These are phyloP conservation scores for Musa itinerans DNA, from an alignment of 176 grass and related monocot genomes.

Conservation along the genomic window DNA sequence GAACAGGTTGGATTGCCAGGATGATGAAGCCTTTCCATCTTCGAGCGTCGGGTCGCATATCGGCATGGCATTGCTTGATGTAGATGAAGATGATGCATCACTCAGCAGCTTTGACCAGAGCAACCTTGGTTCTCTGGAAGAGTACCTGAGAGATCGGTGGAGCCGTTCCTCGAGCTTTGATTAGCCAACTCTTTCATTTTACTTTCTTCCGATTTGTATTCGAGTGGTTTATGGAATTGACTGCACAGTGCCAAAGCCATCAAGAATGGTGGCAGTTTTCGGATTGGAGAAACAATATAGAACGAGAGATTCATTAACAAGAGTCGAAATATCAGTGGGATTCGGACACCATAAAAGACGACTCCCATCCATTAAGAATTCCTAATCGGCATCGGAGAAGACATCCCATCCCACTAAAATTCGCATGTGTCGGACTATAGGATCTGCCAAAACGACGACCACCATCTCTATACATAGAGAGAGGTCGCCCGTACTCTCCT, in stretches of 20 bases:
- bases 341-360: no score
- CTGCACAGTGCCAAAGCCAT: background rate
- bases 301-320: background rate
- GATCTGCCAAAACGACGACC: no score
- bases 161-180: slow-evolving; percentile 92
- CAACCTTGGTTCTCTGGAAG: slow-evolving; percentile 55
- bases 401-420: no score
- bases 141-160: slow-evolving; percentile 64
- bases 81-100: slow-evolving; percentile 64
- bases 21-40: slow-evolving; percentile 70
- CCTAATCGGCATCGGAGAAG: no score
- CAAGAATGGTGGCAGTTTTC: background rate
- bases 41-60: slow-evolving; percentile 67
- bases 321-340: no score
- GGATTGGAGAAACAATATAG: background rate
- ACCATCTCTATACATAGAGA: no score
- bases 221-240: background rate
- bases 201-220: background rate
- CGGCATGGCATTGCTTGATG: slow-evolving; percentile 65
- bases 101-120: slow-evolving; percentile 72
- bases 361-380: no score
- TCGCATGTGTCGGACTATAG: no score
- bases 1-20: slow-evolving; percentile 44
- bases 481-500: no score
- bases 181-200: slow-evolving; percentile 25